Conservation (phyloP, 768 basidiomycete genomes). For the Pisolithus tinctorius region DNA sequence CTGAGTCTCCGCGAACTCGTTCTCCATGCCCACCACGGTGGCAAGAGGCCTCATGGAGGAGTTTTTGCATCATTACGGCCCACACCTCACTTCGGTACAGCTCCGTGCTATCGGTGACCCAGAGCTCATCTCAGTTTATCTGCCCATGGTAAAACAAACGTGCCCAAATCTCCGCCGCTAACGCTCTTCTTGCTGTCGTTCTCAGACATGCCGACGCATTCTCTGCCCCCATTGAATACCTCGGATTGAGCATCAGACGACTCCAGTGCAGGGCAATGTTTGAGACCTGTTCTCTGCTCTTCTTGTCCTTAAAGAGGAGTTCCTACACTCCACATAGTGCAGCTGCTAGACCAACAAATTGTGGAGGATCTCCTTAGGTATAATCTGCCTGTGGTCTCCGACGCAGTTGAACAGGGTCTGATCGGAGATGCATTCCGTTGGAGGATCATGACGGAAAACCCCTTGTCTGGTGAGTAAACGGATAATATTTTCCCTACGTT, state of each 20-base stretch:
- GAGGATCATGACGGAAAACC: constrained; percentile 17
- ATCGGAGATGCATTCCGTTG: constrained; percentile 9
- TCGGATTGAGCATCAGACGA: constrained; percentile 9
- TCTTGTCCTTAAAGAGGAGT: constrained; percentile 3
- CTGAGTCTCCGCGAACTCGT: constrained; percentile 14
- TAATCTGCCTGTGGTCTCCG: constrained; percentile 6
- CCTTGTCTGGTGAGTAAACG: constrained; percentile 14
- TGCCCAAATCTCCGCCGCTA: constrained; percentile 16
- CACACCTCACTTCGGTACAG: constrained; percentile 14
- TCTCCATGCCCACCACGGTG: constrained; percentile 1
- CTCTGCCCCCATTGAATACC: constrained; percentile 12
- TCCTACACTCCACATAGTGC: constrained; percentile 17
- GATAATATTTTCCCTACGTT: neutral
- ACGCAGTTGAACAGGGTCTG: constrained; percentile 6
- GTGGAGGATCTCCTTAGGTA: constrained; percentile 13
- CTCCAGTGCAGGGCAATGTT: constrained; percentile 4
- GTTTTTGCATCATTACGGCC: constrained; percentile 9
- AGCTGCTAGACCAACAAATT: constrained; percentile 14
- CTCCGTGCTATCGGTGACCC: neutral
- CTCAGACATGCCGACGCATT: neutral
- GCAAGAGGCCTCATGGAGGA: constrained; percentile 4
- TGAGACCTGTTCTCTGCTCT: constrained; percentile 9
- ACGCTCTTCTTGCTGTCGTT: constrained; percentile 8
- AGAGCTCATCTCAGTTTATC: neutral
- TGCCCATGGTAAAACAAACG: constrained; percentile 5